These are phyloP conservation scores for Teunomyces kruisii DNA, from an alignment of 805 yeast species.

Conservation along the genomic window DNA sequence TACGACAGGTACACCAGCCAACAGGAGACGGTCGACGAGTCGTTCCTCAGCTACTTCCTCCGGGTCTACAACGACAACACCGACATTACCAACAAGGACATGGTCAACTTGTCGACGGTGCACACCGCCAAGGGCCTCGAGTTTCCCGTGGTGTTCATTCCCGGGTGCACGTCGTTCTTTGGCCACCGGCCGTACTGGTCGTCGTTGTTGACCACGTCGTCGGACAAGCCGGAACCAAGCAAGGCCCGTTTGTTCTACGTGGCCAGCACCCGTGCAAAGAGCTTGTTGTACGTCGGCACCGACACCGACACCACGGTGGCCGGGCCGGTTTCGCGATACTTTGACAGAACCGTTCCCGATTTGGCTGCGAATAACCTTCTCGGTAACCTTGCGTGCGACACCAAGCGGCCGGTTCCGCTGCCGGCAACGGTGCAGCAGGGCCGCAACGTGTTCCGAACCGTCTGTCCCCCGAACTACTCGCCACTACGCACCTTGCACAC, in stretches of 20 bases:
- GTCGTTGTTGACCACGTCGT: not conserved
- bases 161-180: conserved; percentile 10
- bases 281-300: conserved; percentile 38
- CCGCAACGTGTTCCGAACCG: not conserved
- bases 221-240: conserved; percentile 13
- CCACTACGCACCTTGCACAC: not conserved
- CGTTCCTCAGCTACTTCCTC: conserved; percentile 41
- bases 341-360: not conserved
- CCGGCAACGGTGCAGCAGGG: not conserved
- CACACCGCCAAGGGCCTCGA: conserved; percentile 77
- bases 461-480: not conserved
- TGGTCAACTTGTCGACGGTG: conserved; percentile 61
- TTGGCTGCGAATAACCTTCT: conserved; percentile 1
- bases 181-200: conserved; percentile 1
- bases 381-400: not conserved
- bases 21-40: conserved; percentile 7
- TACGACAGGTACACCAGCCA: conserved; percentile 13
- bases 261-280: conserved; percentile 63
- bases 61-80: conserved; percentile 39
- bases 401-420: not conserved
- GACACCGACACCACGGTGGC: not conserved
- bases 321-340: not conserved
- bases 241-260: conserved; percentile 56
- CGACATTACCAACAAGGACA: conserved; percentile 23
- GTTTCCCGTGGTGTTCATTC: conserved; percentile 64